A percentile compares a stretch with the other conserved stretches of the same genome.
Conservation (phyloP, 306 rosid genomes). For the Senna siamea region DNA sequence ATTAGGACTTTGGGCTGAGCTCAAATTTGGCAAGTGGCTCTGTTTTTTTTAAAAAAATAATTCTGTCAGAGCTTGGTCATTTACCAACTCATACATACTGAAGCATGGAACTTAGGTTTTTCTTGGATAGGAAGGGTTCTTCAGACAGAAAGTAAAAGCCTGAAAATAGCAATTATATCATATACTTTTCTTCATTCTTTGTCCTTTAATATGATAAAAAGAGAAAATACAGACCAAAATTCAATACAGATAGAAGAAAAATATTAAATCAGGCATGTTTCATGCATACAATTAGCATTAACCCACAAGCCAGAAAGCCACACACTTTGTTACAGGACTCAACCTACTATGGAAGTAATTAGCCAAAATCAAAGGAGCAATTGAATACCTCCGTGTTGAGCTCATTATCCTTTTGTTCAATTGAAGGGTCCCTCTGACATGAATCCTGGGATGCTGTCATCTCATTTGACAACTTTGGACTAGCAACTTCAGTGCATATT, state of each 20-base stretch:
- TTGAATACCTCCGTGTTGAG: conserved; percentile 51
- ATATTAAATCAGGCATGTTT: conserved; percentile 18
- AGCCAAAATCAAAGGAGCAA: conserved; percentile 14
- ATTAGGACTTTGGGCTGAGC: conserved; percentile 52
- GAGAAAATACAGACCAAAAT: neutral
- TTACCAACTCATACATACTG: conserved; percentile 29
- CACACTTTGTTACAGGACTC: conserved; percentile 5
- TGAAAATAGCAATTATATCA: conserved; percentile 6
- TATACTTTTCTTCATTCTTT: conserved; percentile 4
- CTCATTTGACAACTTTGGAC: conserved; percentile 45
- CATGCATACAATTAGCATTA: conserved; percentile 15
- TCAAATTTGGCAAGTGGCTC: conserved; percentile 46
- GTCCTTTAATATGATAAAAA: conserved; percentile 1
- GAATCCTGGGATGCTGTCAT: conserved; percentile 42
- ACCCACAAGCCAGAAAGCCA: neutral
- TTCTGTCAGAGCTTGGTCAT: conserved; percentile 39
- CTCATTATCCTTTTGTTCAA: conserved; percentile 39
- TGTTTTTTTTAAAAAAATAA: conserved; percentile 48
- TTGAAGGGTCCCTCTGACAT: conserved; percentile 46
- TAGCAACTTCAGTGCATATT: conserved; percentile 44
- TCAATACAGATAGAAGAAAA: neutral
- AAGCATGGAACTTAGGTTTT: conserved; percentile 23
- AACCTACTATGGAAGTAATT: conserved; percentile 8
- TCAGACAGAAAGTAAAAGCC: conserved; percentile 27
- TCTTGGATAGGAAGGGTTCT: neutral